Conservation (phyloP, 805 yeast species). For the Henningerozyma blattae region DNA sequence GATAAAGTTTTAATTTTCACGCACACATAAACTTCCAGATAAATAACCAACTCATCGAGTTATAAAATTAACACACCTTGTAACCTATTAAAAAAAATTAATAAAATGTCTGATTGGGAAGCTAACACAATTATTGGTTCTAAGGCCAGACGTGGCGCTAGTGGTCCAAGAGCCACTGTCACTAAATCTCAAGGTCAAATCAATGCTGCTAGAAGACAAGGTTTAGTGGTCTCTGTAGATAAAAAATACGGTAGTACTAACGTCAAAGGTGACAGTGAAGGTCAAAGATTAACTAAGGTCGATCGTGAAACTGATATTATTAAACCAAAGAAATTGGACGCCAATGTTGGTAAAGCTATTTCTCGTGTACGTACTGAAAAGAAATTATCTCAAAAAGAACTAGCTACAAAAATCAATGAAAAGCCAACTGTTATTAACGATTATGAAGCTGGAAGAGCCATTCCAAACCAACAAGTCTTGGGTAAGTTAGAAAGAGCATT, state of each 20-base stretch:
- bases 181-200: conserved; percentile 68
- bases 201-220: conserved; percentile 90
- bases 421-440: conserved; percentile 93
- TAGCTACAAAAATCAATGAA: conserved; percentile 91
- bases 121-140: conserved; percentile 78
- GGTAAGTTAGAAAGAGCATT: conserved; percentile 87
- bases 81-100: too few relatives aligned
- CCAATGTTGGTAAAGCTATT: conserved; percentile 78
- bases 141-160: conserved; percentile 76
- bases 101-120: conserved; percentile 83
- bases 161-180: conserved; percentile 78
- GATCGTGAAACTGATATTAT: conserved; percentile 92
- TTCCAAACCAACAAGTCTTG: conserved; percentile 90
- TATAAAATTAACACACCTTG: too few relatives aligned
- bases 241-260: conserved; percentile 72
- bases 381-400: conserved; percentile 85
- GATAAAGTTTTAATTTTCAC: too few relatives aligned
- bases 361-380: conserved; percentile 78
- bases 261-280: conserved; percentile 68
- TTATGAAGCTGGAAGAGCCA: conserved; percentile 93
- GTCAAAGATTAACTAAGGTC: conserved; percentile 86
- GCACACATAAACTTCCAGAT: too few relatives aligned
- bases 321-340: conserved; percentile 79
- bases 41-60: too few relatives aligned
- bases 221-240: conserved; percentile 80